Evolutionary conservation across 306 rosid species (phyloP).

Genomic region (Lathyrus sativus): DNA sequence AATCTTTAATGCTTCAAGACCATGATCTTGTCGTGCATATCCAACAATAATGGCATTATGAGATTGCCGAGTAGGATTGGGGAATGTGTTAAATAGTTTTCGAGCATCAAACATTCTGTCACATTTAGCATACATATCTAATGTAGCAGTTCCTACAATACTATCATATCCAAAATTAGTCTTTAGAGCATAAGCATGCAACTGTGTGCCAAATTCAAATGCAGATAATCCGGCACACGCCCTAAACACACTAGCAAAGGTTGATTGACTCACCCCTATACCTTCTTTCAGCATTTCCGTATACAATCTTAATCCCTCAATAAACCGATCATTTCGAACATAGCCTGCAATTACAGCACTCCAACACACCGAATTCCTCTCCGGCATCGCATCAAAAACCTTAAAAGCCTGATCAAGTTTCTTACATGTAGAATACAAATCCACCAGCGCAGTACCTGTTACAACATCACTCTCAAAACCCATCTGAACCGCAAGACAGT

Average conservation of each 20-base stretch:
- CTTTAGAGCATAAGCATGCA: slow-evolving; percentile 78
- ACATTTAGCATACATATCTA: slow-evolving; percentile 92
- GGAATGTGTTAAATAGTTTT: slow-evolving; percentile 61
- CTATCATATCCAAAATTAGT: slow-evolving; percentile 59
- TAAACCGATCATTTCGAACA: slow-evolving; percentile 64
- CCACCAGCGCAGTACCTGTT: slow-evolving; percentile 72
- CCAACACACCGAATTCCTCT: slow-evolving; percentile 77
- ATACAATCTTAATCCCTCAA: slow-evolving; percentile 59
- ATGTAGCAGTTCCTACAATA: slow-evolving; percentile 78
- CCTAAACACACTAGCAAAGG: slow-evolving; percentile 81
- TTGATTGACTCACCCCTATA: slow-evolving; percentile 78
- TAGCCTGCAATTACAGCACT: slow-evolving; percentile 79
- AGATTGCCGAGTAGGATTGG: slow-evolving; percentile 61
- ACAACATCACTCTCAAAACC: slow-evolving; percentile 65
- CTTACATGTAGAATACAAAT: slow-evolving; percentile 78
- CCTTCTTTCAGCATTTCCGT: slow-evolving; percentile 66
- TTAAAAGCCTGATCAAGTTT: slow-evolving; percentile 49
- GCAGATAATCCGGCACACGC: slow-evolving; percentile 80
- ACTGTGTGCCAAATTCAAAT: slow-evolving; percentile 61
- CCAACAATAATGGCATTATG: slow-evolving; percentile 78
- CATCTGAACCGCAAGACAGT: slow-evolving; percentile 62
- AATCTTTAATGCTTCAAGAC: slow-evolving; percentile 58
- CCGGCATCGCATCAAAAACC: slow-evolving; percentile 62
- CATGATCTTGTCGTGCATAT: slow-evolving; percentile 60
- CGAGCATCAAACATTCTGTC: slow-evolving; percentile 59